Evolutionary conservation across 139 green algal genomes (phyloP).

Genomic region (Picochlorum sp.): DNA sequence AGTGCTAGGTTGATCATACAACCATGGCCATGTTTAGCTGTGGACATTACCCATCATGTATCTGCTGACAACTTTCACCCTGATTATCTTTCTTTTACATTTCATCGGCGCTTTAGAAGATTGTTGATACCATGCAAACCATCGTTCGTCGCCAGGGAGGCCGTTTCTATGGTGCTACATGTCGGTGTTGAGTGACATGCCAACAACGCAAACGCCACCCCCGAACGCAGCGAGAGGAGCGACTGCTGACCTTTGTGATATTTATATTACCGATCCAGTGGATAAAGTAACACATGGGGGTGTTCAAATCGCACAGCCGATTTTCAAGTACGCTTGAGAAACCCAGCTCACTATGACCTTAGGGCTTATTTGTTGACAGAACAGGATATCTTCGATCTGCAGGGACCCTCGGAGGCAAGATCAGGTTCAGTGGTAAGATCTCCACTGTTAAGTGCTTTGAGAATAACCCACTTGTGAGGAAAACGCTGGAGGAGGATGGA

Average conservation of each 20-base stretch:
- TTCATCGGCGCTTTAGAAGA: too few species aligned
- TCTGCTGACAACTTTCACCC: too few species aligned
- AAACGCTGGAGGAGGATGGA: slow-evolving; percentile 70
- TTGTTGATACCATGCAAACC: too few species aligned
- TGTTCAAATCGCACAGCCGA: slow-evolving; percentile 39
- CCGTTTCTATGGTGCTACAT: background rate
- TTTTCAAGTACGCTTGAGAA: slow-evolving; percentile 29
- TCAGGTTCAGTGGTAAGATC: slow-evolving; percentile 55
- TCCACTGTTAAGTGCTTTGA: slow-evolving; percentile 85
- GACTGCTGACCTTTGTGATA: slow-evolving; percentile 79
- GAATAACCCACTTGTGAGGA: slow-evolving; percentile 87
- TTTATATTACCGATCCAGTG: slow-evolving; percentile 53
- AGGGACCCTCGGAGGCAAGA: slow-evolving; percentile 64
- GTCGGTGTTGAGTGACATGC: slow-evolving; percentile 4
- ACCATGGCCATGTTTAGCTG: too few species aligned
- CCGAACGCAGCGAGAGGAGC: slow-evolving; percentile 55
- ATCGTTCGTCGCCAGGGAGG: too few species aligned
- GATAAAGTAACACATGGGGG: slow-evolving; percentile 35
- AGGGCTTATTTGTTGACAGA: too few species aligned
- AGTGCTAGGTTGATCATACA: too few species aligned
- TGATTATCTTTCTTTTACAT: too few species aligned
- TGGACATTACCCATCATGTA: too few species aligned
- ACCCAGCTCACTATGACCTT: too few species aligned
- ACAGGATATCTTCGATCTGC: background rate
- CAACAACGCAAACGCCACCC: slow-evolving; percentile 40